Base-by-base conservation (phyloP, 306 rosid species). In the Vigna reflexopilosa region DNA sequence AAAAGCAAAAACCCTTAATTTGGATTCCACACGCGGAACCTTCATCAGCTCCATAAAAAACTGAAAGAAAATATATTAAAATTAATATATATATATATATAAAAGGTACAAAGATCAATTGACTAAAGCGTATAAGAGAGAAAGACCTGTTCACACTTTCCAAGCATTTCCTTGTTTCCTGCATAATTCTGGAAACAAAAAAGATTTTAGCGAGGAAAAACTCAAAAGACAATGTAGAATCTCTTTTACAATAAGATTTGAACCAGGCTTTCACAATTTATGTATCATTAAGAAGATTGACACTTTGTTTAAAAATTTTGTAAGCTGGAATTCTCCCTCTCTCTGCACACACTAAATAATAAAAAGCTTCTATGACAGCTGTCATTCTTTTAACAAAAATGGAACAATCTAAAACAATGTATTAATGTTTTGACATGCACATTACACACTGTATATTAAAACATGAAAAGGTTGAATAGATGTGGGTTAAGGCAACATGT, bases 1-100 rank as follows among this genome's bases (percentile, higher is more conserved):
- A 79, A 95, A 95, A 82, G 98, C 98, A 87, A 92, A 95, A 58
- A 95, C 98, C 82, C 98, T 86, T 83, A 95, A 89, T 84, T 95
- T 95, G 75, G 98, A 81, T 86, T 95, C 98, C 68, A 93, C 89
- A 22, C 98, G 93, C 26, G 98, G 98, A 84, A 95, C 98, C 90
- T 89, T 95, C 98, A 95, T 92, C 82, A 92, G 74, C 96, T 95
- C 97, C 83, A 88, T 73, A 80, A 95, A 95, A 88, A 95, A 95
- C 98, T 95, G 86, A 77, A 40, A 78, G 36, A 51, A 57, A 83
- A n/a, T 66, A 50, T 17, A 66, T 84, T 59, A 87, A 78, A 54
- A 85, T 71, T 54, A 73, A 73, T 44, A 68, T 62, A 7, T 19
- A 34, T 5, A 34, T 5, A 24, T 24, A 24, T 24, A 24, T 24